Percentiles rank a stretch among this genome's conserved stretches.
Evolutionary conservation across 2,329 filamentous ascomycete genomes (phyloP).

Genomic region (Kalmusia sp.): DNA sequence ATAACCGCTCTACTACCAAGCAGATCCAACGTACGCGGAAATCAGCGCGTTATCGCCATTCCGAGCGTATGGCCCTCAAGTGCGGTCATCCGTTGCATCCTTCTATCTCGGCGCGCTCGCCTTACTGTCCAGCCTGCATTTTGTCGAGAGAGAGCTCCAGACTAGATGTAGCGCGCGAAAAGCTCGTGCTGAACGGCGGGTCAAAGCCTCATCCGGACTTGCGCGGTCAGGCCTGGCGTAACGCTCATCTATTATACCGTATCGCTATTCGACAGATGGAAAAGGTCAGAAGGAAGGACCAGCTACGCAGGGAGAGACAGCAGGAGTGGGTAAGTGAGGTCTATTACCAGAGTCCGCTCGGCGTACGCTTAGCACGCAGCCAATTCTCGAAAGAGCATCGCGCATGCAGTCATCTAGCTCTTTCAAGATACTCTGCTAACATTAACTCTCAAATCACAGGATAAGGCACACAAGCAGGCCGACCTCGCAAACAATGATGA

Average conservation of each 20-base stretch:
- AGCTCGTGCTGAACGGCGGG: constrained; percentile 23
- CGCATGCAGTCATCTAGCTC: not conserved
- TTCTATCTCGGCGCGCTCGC: constrained; percentile 24
- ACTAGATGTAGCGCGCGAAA: constrained; percentile 18
- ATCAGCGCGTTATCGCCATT: constrained; percentile 13
- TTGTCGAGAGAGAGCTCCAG: constrained; percentile 18
- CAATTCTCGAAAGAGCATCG: not conserved
- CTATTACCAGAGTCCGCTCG: not conserved
- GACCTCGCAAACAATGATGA: not conserved
- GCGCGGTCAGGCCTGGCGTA: constrained; percentile 27
- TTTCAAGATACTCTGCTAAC: not conserved
- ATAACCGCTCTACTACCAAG: not conserved
- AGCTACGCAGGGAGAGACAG: constrained; percentile 30
- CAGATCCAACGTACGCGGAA: not conserved
- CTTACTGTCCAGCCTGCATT: constrained; percentile 27
- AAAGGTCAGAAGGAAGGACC: constrained; percentile 17
- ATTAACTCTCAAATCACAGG: not conserved
- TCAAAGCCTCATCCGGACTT: constrained; percentile 12
- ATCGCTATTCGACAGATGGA: constrained; percentile 20
- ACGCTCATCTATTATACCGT: constrained; percentile 24
- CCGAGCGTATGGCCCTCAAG: constrained; percentile 19
- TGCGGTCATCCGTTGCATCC: constrained; percentile 34
- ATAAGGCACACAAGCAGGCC: not conserved
- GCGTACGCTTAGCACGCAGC: not conserved
- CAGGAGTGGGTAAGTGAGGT: constrained; percentile 24